Base-by-base conservation (phyloP, 106 monocot species). In the Dendrobium chrysotoxum region DNA sequence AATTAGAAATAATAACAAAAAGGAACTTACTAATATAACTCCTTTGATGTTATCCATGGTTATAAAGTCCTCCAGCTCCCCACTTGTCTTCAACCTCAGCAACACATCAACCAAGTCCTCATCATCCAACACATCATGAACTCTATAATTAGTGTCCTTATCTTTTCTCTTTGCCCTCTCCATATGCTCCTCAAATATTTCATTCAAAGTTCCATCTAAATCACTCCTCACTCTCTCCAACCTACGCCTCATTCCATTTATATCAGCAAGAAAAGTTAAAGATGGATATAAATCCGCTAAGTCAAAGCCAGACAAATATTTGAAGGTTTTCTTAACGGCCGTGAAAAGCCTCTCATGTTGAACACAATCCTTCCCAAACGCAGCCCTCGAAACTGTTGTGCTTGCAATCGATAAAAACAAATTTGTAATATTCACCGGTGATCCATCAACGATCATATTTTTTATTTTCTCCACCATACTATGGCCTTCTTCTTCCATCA, bases 201-300 rank as follows among this genome's bases (percentile, higher is more conserved):
- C 73, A 5, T 79, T 54, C 3, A 88, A 23, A 53, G 83, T 70
- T 11, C 9, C 17, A n/a, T 87, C 85, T 0, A 83, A n/a, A 64
- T 57, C 55, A 17, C 18, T 18, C 16, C 77, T 81, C 21, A 45
- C 53, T 17, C 5, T 82, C 30, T 84, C 39, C 61, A 77, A 18
- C 70, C 66, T 72, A 31, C 40, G 50, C 40, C 15, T 28, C 44
- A 54, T 4, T 1, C 83, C 78, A 40, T 53, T 89, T 75, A 87
- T 13, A 21, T 57, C 20, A 3, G 30, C 47, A 0, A 78, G 31
- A 6, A 84, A 20, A 28, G 50, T 81, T 2, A 80, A 9, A 7
- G 88, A 87, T 5, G 91, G 88, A 30, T 84, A 91, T 40, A 91
- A 35, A 73, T 91, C 83, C 1, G 53, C 84, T 3, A 86, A 21